These are phyloP conservation scores for Royoungia palumana DNA, from an alignment of 768 basidiomycete species.

Conservation along the genomic window DNA sequence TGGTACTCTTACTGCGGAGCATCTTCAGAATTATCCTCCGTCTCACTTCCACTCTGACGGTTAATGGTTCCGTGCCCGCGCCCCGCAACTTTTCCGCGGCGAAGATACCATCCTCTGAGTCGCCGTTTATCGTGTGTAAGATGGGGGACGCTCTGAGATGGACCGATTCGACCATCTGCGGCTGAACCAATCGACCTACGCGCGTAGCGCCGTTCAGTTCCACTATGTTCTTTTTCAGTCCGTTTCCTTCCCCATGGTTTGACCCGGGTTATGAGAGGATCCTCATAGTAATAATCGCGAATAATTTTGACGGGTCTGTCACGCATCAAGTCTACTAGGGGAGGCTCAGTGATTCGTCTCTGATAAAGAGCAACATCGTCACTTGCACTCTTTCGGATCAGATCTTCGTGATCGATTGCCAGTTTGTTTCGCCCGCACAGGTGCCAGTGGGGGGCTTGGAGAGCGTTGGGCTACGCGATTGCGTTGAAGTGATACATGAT, in stretches of 20 bases:
- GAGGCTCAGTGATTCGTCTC: background rate
- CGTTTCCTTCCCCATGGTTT: conserved; percentile 5
- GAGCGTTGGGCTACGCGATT: background rate
- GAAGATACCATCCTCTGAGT: conserved; percentile 13
- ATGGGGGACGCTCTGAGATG: background rate
- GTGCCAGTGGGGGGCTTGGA: background rate
- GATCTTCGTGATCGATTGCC: background rate
- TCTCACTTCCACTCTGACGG: background rate
- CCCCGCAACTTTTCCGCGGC: conserved; percentile 6
- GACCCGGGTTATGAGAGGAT: background rate
- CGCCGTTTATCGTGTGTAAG: conserved; percentile 2
- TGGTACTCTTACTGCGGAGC: conserved; percentile 11
- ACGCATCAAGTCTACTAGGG: conserved; percentile 9
- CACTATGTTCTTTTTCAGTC: conserved; percentile 4
- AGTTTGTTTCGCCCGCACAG: background rate
- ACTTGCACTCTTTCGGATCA: conserved; percentile 13
- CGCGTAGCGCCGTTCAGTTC: conserved; percentile 4
- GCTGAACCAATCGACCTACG: conserved; percentile 22
- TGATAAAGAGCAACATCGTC: background rate
- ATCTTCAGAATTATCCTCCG: conserved; percentile 1
- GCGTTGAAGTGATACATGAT: background rate
- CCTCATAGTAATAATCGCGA: background rate
- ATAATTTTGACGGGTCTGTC: conserved; percentile 6
- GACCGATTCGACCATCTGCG: background rate
- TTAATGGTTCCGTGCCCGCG: background rate